Percentiles rank a stretch among this genome's conserved stretches.
These are phyloP conservation scores for Trichophyton verrucosum DNA, from an alignment of 2,329 filamentous ascomycete genomes.

Conservation along the genomic window DNA sequence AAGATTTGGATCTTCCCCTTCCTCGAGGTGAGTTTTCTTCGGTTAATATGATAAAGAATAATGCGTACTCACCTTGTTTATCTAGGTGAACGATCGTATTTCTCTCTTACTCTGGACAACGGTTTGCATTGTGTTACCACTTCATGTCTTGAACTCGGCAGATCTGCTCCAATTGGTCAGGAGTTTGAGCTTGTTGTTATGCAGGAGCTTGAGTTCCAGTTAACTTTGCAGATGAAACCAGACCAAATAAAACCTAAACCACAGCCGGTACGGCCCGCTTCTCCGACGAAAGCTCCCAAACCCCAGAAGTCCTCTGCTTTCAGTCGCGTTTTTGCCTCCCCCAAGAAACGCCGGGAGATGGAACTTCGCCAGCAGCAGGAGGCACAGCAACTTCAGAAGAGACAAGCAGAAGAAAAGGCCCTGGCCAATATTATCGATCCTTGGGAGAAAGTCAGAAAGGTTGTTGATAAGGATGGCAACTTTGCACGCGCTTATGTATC, in stretches of 20 bases:
- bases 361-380: conserved; percentile 75
- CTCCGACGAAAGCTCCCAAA: conserved; percentile 52
- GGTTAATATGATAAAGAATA: conserved; percentile 10
- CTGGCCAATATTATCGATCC: conserved; percentile 45
- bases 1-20: conserved; percentile 82
- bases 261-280: conserved; percentile 29
- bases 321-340: conserved; percentile 82
- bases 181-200: conserved; percentile 96
- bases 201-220: conserved; percentile 96
- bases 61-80: neutral
- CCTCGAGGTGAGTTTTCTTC: conserved; percentile 58
- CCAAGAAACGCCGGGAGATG: conserved; percentile 92
- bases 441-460: conserved; percentile 75
- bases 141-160: conserved; percentile 82
- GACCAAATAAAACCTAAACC: conserved; percentile 58
- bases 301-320: conserved; percentile 73
- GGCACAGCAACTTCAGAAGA: conserved; percentile 55
- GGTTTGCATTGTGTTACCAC: conserved; percentile 96
- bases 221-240: conserved; percentile 90
- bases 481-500: conserved; percentile 91
- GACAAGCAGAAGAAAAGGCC: conserved; percentile 47
- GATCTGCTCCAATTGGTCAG: conserved; percentile 87
- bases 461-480: conserved; percentile 82
- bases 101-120: conserved; percentile 95
- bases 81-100: conserved; percentile 77